Evolutionary conservation across 495 filamentous ascomycete genomes (phyloP).

Genomic region (Annulohypoxylon maeteangense): DNA sequence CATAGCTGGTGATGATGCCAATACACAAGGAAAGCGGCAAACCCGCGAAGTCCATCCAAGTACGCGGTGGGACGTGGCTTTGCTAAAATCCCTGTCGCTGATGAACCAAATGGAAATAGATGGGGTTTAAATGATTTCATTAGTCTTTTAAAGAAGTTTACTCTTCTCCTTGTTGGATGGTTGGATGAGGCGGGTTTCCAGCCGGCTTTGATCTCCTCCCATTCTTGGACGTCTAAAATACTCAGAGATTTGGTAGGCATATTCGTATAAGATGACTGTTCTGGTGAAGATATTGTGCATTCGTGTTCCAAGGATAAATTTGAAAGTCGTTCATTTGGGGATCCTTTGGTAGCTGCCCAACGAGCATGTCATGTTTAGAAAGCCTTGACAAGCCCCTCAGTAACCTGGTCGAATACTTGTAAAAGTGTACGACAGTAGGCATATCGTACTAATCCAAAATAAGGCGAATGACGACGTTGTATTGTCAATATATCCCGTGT

Average conservation of each 20-base stretch:
- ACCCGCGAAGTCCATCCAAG: constrained; percentile 59
- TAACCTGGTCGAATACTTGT: not conserved
- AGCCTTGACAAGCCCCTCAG: not conserved
- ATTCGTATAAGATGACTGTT: not conserved
- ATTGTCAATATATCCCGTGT: not conserved
- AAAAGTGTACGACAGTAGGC: not conserved
- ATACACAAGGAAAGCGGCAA: constrained; percentile 61
- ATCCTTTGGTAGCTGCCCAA: not conserved
- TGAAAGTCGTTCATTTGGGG: not conserved
- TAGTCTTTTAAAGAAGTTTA: constrained; percentile 7
- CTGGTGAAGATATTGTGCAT: not conserved
- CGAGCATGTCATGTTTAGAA: not conserved
- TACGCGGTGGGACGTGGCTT: constrained; percentile 55
- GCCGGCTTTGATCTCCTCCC: constrained; percentile 33
- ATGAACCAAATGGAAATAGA: not conserved
- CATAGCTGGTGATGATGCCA: constrained; percentile 60
- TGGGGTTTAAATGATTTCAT: constrained; percentile 14
- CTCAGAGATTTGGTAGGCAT: constrained; percentile 5
- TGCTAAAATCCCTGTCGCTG: constrained; percentile 8
- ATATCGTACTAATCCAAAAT: not conserved
- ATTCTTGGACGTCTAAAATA: constrained; percentile 20
- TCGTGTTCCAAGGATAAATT: not conserved
- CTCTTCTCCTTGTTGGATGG: not conserved
- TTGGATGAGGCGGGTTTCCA: constrained; percentile 18
- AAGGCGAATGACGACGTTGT: not conserved